These are phyloP conservation scores for Setaria viridis DNA, from an alignment of 202 grass and related monocot genomes.

Conservation along the genomic window DNA sequence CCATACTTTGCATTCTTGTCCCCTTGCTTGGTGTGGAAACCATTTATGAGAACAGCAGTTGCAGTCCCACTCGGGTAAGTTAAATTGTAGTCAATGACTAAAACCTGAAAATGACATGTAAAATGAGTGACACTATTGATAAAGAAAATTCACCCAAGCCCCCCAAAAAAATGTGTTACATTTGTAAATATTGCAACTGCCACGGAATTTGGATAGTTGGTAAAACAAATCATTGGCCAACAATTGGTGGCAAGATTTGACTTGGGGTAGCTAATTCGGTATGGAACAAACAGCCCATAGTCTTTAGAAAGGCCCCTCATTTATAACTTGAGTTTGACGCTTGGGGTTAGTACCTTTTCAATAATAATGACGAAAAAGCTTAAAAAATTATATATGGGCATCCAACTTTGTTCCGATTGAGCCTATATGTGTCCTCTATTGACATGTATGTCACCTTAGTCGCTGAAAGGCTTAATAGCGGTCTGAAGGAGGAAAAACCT, in stretches of 20 bases:
- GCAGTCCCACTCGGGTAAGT: constrained; percentile 92
- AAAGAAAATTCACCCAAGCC: too few relatives aligned
- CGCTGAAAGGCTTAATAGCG: too few relatives aligned
- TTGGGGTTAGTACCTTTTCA: background rate
- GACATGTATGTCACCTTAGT: background rate
- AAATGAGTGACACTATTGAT: background rate
- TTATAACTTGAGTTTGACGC: too few relatives aligned
- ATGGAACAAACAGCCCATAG: too few relatives aligned
- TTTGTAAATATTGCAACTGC: background rate
- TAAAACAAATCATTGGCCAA: background rate
- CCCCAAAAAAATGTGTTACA: background rate
- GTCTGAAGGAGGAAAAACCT: too few relatives aligned
- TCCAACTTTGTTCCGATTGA: background rate
- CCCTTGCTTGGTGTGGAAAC: constrained; percentile 77
- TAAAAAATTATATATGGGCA: background rate
- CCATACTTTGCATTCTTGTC: constrained; percentile 77
- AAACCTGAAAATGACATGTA: constrained; percentile 55
- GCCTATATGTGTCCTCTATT: background rate
- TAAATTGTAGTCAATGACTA: constrained; percentile 90
- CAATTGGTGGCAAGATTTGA: background rate
- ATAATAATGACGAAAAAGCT: background rate
- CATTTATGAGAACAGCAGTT: constrained; percentile 93
- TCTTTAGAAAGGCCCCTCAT: too few relatives aligned
- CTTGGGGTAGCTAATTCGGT: too few relatives aligned
- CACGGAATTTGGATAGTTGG: background rate